A percentile compares a stretch with the other conserved stretches of the same genome.
These are phyloP conservation scores for Carpinus fangiana DNA, from an alignment of 306 rosid genomes.

Conservation along the genomic window DNA sequence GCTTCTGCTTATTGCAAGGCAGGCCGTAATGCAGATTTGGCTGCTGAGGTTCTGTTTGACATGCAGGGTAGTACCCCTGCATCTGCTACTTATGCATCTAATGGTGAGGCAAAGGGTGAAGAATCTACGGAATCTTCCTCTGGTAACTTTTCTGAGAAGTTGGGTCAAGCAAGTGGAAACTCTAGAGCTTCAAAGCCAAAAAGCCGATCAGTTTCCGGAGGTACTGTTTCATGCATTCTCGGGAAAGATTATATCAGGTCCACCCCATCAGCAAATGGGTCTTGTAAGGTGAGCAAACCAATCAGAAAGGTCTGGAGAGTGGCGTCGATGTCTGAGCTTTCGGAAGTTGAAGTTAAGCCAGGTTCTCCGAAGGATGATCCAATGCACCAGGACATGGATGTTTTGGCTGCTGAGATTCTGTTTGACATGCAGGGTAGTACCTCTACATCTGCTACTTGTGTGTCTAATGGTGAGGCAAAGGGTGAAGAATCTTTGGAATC, in stretches of 20 bases:
- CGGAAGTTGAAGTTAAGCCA: conserved; percentile 39
- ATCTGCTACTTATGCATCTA: conserved; percentile 26
- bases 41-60: conserved; percentile 55
- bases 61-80: conserved; percentile 46
- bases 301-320: conserved; percentile 50
- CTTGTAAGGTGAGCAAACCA: conserved; percentile 36
- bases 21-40: conserved; percentile 51
- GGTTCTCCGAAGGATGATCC: conserved; percentile 25
- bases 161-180: conserved; percentile 34
- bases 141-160: conserved; percentile 33
- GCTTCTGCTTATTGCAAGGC: conserved; percentile 82
- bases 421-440: conserved; percentile 44
- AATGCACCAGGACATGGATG: conserved; percentile 67
- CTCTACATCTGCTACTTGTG: conserved; percentile 27
- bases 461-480: conserved; percentile 30
- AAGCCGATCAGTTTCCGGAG: conserved; percentile 53
- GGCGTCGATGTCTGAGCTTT: conserved; percentile 48
- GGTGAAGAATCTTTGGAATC: conserved; percentile 34
- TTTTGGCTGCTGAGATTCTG: conserved; percentile 61
- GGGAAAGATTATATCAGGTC: conserved; percentile 54
- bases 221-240: conserved; percentile 62
- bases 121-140: conserved; percentile 29
- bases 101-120: conserved; percentile 34
- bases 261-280: conserved; percentile 38
- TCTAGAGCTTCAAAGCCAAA: conserved; percentile 34